These are phyloP conservation scores for Solidago caesia DNA, from an alignment of 129 eudicot species.

Conservation along the genomic window DNA sequence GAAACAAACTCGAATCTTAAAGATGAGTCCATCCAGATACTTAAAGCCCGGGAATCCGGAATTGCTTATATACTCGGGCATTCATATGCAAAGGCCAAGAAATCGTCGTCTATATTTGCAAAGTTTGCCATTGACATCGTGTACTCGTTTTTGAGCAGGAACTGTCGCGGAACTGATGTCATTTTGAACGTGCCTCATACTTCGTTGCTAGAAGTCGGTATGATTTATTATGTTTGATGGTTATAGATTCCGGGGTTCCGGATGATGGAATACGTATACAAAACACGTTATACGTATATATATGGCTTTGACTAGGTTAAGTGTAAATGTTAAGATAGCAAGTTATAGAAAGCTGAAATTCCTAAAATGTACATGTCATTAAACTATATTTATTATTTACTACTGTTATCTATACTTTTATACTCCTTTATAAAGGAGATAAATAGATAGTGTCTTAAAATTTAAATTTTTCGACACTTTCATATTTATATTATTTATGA, in stretches of 20 bases:
- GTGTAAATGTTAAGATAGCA: slow-evolving; percentile 28
- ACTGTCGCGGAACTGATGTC: slow-evolving; percentile 52
- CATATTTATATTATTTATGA: too few species aligned
- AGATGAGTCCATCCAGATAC: slow-evolving; percentile 40
- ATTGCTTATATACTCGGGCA: slow-evolving; percentile 59
- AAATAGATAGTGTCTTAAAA: too few species aligned
- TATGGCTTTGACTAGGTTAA: slow-evolving; percentile 7
- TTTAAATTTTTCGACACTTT: too few species aligned
- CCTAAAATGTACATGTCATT: slow-evolving; percentile 26
- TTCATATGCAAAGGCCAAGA: slow-evolving; percentile 50
- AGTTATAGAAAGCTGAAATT: slow-evolving; percentile 8
- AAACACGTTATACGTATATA: neutral
- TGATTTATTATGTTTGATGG: slow-evolving; percentile 49
- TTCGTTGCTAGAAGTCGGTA: slow-evolving; percentile 58
- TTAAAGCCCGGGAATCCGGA: slow-evolving; percentile 54
- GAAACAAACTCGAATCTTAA: slow-evolving; percentile 25
- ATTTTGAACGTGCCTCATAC: slow-evolving; percentile 54
- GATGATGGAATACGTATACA: slow-evolving; percentile 19
- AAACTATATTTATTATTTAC: neutral
- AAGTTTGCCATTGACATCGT: slow-evolving; percentile 49
- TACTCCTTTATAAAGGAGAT: too few species aligned
- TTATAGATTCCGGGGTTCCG: neutral
- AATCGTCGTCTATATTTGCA: slow-evolving; percentile 42
- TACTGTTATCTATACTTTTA: too few species aligned
- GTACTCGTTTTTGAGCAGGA: slow-evolving; percentile 54